Base-by-base conservation (phyloP, 202 grass and related monocot species). In the Hordeum pubiflorum region DNA sequence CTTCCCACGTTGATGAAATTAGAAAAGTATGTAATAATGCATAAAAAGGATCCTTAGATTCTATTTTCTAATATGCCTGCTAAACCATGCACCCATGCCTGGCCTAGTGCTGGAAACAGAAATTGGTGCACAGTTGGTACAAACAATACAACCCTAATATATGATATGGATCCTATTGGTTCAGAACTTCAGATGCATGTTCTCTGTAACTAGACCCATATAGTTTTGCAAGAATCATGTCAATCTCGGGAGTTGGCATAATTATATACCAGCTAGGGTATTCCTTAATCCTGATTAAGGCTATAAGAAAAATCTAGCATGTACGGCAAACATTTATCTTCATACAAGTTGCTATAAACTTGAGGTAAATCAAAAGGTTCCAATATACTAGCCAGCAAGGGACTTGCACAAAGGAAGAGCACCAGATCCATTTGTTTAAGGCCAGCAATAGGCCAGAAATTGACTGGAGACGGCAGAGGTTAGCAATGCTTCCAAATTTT, bases 401-500 rank as follows among this genome's bases (percentile, higher is more conserved):
- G 33, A 82, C 38, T 74, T 10, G 8, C 50, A 37, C 36, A 44
- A 82, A 40, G 21, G 26, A 23, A 60, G 66, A 44, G 1, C 58
- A 2, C 20, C 36, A 41, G 73, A 69, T 74, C 58, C 73, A 34
- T 82, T 86, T 82, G 39, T 82, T 86, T 89, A 75, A 39, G 5
- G 73, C 26, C 4, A 58, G 63, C 57, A 60, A 52, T 76, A 74
- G 75, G 43, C n/a, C 74, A 18, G 36, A 44, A 60, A 57, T 24
- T 75, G 69, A 80, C 59, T 48, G 26, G 46, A 40, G 82, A 89
- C 78, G 72, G 72, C 58, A 78, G 65, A 57, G 12, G 73, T 82
- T 85, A 60, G 56, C 65, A 54, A 82, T 82, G 58, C 68, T 81
- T 85, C 79, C 79, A 83, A 83, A 76, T 24, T 79, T 86, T 69